Base-by-base conservation (phyloP, 768 basidiomycete species). In the Rhodotorula taiwanensis region DNA sequence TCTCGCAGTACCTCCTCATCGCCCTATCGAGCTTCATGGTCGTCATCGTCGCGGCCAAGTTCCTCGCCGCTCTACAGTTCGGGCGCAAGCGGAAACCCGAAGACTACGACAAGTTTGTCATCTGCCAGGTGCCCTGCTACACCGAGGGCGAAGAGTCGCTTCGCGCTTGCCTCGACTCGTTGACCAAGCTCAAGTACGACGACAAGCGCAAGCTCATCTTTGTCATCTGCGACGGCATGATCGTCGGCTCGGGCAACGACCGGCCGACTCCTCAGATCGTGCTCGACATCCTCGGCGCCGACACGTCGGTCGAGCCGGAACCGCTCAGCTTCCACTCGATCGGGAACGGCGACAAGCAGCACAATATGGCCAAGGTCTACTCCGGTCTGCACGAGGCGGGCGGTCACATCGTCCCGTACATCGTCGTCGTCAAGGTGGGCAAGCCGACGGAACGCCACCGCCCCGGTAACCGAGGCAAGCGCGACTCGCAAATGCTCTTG, bases 391-490 rank as follows among this genome's bases (percentile, higher is more conserved):
- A 98, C 72, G 95, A 98, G 74, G 87, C 84, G 69, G 80, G 86
- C 39, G 93, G 94, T 4, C 94, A 98, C 73, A 92, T 98, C 71
- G 90, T 99, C 0, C 95, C 94, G 25, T 97, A 93, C 72, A 77
- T 93, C 67, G 89, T 69, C 53, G 78, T 97, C 34, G 89, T 86
- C 76, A 98, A 99, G 77, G 81, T 93, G 43, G 93, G 95, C 60
- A 95, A 94, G 76, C 95, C 93, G 4, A 89, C 86, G 11, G 95
- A 99, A 78, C 84, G 90, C 52, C 83, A 83, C 42, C 83, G 91
- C 13, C 95, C 95, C 48, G 95, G 95, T 55, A 99, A 99, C 78
- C 84, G 95, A 75, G 94, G 95, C 72, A 98, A 99, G 78, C 87
- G 94, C 76, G 95, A 99, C 73, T 91, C 90, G 44, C 95, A 99